Evolutionary conservation across 768 basidiomycete species (phyloP).

Genomic region (Tricholoma hemisulphureum): DNA sequence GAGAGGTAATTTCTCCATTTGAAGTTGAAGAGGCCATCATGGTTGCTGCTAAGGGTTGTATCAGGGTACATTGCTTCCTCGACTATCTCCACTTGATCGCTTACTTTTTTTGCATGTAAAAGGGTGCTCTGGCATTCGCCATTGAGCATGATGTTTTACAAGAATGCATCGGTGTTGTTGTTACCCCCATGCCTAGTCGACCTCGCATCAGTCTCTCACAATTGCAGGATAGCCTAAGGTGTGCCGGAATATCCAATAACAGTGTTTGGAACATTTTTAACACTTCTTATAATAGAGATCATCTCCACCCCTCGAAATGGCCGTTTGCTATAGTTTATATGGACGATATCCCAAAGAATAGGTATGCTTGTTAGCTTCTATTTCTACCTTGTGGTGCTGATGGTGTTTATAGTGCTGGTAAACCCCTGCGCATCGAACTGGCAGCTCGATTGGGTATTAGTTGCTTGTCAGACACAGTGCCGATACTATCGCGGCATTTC

Average conservation of each 20-base stretch:
- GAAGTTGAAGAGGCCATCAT: slow-evolving; percentile 58
- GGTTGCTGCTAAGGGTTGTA: slow-evolving; percentile 38
- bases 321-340: slow-evolving; percentile 48
- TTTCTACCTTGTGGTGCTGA: not conserved
- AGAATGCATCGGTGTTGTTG: slow-evolving; percentile 45
- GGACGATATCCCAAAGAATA: slow-evolving; percentile 46
- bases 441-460: slow-evolving; percentile 41
- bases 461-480: slow-evolving; percentile 32
- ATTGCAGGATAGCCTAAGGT: slow-evolving; percentile 43
- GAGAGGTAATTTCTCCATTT: slow-evolving; percentile 60
- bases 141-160: slow-evolving; percentile 47
- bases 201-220: slow-evolving; percentile 41
- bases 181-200: slow-evolving; percentile 34
- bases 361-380: slow-evolving; percentile 13
- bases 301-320: slow-evolving; percentile 51
- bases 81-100: not conserved
- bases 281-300: slow-evolving; percentile 29
- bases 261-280: not conserved
- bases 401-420: slow-evolving; percentile 33
- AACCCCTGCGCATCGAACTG: slow-evolving; percentile 46
- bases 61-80: slow-evolving; percentile 30
- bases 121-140: slow-evolving; percentile 42
- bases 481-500: slow-evolving; percentile 39
- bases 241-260: not conserved
- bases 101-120: slow-evolving; percentile 9